phyloP scores from a whole-genome alignment of 345 rosid genomes.

The Leavenworthia alabamica region DNA sequence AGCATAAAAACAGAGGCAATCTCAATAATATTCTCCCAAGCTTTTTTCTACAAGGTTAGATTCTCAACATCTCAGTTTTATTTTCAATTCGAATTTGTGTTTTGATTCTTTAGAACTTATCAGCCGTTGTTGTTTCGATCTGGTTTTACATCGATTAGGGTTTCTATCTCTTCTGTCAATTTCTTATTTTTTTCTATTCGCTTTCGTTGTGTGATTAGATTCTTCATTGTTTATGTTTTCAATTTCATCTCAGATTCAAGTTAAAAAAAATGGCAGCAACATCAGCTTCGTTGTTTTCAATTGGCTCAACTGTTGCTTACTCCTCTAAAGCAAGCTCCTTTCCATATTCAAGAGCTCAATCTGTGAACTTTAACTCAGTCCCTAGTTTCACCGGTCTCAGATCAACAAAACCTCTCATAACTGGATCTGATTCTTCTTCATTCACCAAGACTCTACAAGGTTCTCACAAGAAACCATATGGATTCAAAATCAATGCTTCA shows the following conservation, averaged over 20 bases:
- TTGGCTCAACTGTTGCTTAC: conserved; percentile 46
- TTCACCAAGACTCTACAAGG: conserved; percentile 38
- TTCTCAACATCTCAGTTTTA: too few relatives aligned
- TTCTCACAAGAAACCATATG: conserved; percentile 36
- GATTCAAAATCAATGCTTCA: conserved; percentile 59
- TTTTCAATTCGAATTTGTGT: too few relatives aligned
- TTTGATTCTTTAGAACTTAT: too few relatives aligned
- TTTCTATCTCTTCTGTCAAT: neutral
- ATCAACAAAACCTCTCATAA: conserved; percentile 49
- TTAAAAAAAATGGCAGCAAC: conserved; percentile 56
- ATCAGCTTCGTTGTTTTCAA: conserved; percentile 52
- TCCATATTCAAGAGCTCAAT: conserved; percentile 38
- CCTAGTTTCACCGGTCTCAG: conserved; percentile 54
- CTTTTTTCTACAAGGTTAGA: too few relatives aligned
- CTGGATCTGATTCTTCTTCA: conserved; percentile 50
- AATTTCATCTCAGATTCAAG: neutral
- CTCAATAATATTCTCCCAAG: too few relatives aligned
- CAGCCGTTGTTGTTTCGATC: too few relatives aligned
- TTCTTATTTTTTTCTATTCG: neutral
- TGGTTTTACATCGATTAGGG: neutral
- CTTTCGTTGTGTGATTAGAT: neutral
- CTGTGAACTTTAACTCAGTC: conserved; percentile 38
- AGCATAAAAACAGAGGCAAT: too few relatives aligned
- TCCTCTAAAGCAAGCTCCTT: conserved; percentile 38
- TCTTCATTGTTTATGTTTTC: neutral